These are phyloP conservation scores for Triticum urartu DNA, from an alignment of 176 grass and related monocot species.

Conservation along the genomic window DNA sequence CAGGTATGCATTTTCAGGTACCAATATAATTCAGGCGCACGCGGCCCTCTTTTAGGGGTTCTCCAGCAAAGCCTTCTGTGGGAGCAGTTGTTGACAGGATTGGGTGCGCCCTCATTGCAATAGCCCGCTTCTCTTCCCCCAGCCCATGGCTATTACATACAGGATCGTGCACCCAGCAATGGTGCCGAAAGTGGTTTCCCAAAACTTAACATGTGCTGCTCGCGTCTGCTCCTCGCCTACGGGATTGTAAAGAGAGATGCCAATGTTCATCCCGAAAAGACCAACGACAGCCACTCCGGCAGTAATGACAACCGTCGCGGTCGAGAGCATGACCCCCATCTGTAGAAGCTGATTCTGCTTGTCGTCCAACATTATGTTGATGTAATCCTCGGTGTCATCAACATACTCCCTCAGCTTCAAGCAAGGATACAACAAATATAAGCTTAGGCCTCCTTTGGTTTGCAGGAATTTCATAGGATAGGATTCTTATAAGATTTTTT, in stretches of 20 bases:
- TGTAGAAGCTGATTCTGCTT: slow-evolving; percentile 75
- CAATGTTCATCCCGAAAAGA: slow-evolving; percentile 75
- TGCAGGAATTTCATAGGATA: no score
- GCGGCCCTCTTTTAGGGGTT: not conserved
- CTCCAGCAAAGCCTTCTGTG: not conserved
- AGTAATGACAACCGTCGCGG: slow-evolving; percentile 61
- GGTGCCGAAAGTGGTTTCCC: slow-evolving; percentile 60
- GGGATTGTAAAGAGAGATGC: slow-evolving; percentile 47
- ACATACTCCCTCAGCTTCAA: slow-evolving; percentile 66
- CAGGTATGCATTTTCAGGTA: not conserved
- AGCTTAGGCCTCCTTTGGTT: not conserved
- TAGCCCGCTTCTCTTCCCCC: slow-evolving; percentile 67
- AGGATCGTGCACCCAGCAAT: slow-evolving; percentile 48
- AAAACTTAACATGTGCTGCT: slow-evolving; percentile 44
- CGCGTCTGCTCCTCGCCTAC: not conserved
- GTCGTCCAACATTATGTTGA: slow-evolving; percentile 76
- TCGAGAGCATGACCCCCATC: slow-evolving; percentile 73
- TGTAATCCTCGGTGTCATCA: slow-evolving; percentile 76
- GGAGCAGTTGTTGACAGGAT: not conserved
- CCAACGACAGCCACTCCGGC: slow-evolving; percentile 66
- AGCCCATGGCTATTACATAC: slow-evolving; percentile 58
- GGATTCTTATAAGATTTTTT: no score
- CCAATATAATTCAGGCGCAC: not conserved
- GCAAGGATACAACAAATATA: not conserved
- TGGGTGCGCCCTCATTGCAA: slow-evolving; percentile 35